Percentiles rank a stretch among this genome's conserved stretches.
Evolutionary conservation across 2,329 filamentous ascomycete species (phyloP).

Genomic region (Ophiocordyceps camponoti-leonardi): DNA sequence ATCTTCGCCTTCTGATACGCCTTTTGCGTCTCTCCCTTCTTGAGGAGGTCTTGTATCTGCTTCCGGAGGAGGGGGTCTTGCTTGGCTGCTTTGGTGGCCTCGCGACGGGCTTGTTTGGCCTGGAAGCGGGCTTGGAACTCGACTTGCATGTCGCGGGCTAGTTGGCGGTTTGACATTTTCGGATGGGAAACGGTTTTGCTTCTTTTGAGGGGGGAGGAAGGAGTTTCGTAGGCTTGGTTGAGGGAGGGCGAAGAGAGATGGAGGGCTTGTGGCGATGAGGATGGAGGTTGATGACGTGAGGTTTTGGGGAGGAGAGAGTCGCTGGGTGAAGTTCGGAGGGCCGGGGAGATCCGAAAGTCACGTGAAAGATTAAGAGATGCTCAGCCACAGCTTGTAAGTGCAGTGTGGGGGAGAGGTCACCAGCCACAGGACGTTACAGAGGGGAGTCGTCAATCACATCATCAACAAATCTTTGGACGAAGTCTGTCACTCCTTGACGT

Average conservation of each 20-base stretch:
- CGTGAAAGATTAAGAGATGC: neutral
- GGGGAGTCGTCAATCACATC: neutral
- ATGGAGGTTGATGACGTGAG: neutral
- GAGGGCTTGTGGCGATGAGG: neutral
- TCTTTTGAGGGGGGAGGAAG: neutral
- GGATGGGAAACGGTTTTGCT: too few relatives aligned
- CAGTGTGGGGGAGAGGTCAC: neutral
- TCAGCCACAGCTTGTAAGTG: neutral
- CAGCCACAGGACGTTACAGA: neutral
- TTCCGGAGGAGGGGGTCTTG: constrained; percentile 43
- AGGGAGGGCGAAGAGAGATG: neutral
- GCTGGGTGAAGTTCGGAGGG: neutral
- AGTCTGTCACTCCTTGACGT: too few relatives aligned
- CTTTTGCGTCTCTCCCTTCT: constrained; percentile 45
- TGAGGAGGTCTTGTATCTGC: constrained; percentile 45
- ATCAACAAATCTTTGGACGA: neutral
- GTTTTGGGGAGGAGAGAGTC: neutral
- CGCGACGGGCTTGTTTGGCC: constrained; percentile 43
- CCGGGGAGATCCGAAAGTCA: neutral
- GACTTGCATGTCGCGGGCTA: constrained; percentile 42
- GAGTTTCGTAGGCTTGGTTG: too few relatives aligned
- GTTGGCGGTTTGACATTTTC: constrained; percentile 40
- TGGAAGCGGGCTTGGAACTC: constrained; percentile 48
- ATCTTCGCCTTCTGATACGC: constrained; percentile 47
- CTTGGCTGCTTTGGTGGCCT: constrained; percentile 42